Conservation (phyloP, 2,329 filamentous ascomycete species). For the Fusarium caatingaense region DNA sequence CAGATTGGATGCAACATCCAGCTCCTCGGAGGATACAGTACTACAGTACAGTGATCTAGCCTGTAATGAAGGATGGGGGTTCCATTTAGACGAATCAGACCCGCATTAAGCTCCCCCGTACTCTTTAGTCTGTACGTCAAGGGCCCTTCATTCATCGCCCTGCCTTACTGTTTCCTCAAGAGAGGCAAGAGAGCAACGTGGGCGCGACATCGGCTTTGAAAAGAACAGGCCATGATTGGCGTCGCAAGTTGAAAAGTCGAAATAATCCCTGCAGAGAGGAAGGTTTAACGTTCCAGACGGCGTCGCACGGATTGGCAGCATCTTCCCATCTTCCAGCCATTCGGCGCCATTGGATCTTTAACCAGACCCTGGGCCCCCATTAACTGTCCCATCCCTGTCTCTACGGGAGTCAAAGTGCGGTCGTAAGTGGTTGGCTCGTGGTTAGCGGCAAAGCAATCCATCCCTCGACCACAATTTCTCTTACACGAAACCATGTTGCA, state of each 20-base stretch:
- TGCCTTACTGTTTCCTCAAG: neutral
- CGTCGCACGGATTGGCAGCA: conserved; percentile 41
- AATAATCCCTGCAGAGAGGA: conserved; percentile 38
- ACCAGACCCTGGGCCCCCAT: conserved; percentile 20
- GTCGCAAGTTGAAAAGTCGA: conserved; percentile 37
- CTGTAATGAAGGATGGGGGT: conserved; percentile 31
- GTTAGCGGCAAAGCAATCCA: conserved; percentile 36
- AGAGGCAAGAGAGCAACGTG: conserved; percentile 29
- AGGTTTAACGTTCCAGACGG: conserved; percentile 47
- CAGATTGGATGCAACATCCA: conserved; percentile 34
- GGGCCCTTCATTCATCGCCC: conserved; percentile 10
- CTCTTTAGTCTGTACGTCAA: conserved; percentile 45
- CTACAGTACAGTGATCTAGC: neutral
- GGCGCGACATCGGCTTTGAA: conserved; percentile 52
- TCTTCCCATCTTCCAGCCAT: conserved; percentile 43
- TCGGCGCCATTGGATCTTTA: conserved; percentile 31
- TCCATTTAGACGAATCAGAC: conserved; percentile 39
- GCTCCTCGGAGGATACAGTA: conserved; percentile 34
- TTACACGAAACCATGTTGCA: conserved; percentile 53
- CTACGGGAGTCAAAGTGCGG: conserved; percentile 33
- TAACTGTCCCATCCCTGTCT: neutral
- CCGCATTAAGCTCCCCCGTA: conserved; percentile 40
- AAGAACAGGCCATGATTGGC: conserved; percentile 49
- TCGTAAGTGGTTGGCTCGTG: conserved; percentile 43
- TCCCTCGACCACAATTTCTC: conserved; percentile 48